A percentile compares a stretch with the other conserved stretches of the same genome.
Conservation (phyloP, 176 grass and related monocot species). For the Pharus latifolius region DNA sequence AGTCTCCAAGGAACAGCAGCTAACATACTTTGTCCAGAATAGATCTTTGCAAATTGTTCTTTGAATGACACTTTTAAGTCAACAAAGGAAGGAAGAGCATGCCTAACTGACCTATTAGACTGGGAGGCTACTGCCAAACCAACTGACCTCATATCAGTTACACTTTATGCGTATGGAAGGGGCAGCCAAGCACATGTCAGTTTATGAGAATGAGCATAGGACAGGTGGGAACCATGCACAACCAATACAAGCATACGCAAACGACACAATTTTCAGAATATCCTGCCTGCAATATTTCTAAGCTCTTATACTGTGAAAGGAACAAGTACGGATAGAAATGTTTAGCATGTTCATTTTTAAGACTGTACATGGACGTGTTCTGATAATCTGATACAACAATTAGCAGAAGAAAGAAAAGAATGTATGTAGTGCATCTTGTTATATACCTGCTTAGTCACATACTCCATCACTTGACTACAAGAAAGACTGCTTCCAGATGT, state of each 20-base stretch:
- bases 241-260: neutral
- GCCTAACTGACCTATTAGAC: slow-evolving; percentile 1
- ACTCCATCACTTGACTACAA: slow-evolving; percentile 57
- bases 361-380: neutral
- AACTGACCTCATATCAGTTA: slow-evolving; percentile 11
- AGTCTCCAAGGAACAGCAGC: neutral
- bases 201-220: no score
- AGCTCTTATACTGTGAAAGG: neutral
- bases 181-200: neutral
- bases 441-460: slow-evolving; percentile 77
- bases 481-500: slow-evolving; percentile 59
- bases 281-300: neutral
- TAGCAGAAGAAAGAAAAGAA: neutral
- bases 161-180: neutral
- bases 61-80: slow-evolving; percentile 10
- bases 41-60: neutral
- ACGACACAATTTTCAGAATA: neutral
- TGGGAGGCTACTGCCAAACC: neutral
- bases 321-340: neutral
- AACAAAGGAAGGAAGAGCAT: slow-evolving; percentile 17
- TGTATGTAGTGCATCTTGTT: neutral
- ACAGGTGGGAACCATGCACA: slow-evolving; percentile 37
- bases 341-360: neutral
- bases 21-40: neutral
- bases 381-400: neutral